phyloP scores from a whole-genome alignment of 2,329 filamentous ascomycete species.

The Coniochaeta sp. region DNA sequence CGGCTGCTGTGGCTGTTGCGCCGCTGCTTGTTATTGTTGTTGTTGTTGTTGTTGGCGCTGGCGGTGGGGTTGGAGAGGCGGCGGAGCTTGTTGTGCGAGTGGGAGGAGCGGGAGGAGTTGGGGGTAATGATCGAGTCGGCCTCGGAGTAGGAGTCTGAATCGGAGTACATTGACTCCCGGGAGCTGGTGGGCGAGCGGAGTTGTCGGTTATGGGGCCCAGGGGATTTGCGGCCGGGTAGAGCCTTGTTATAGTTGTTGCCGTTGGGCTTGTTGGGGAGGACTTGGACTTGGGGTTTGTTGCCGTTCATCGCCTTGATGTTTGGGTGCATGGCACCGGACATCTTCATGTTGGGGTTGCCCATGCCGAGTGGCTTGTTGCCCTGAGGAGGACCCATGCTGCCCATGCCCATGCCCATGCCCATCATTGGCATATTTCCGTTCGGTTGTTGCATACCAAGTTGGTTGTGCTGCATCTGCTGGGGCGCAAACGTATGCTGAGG shows the following conservation, averaged over 20 bases:
- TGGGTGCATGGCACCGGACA: not conserved
- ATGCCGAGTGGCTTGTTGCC: not conserved
- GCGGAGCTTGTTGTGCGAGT: not conserved
- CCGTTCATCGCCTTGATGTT: not conserved
- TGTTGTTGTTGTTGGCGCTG: too few species aligned
- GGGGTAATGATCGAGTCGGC: not conserved
- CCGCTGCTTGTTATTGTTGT: too few species aligned
- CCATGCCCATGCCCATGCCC: not conserved
- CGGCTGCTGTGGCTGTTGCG: not conserved
- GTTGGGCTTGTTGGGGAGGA: not conserved
- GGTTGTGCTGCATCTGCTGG: conserved; percentile 5
- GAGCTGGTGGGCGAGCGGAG: not conserved
- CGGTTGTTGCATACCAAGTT: not conserved
- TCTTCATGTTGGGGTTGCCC: conserved; percentile 1
- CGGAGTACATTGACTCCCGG: not conserved
- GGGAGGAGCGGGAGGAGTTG: conserved; percentile 2
- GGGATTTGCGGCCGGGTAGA: not conserved
- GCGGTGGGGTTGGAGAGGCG: not conserved
- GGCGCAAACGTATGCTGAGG: conserved; percentile 2
- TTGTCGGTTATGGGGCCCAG: not conserved
- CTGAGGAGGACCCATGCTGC: not conserved
- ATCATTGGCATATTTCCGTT: not conserved
- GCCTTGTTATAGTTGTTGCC: not conserved
- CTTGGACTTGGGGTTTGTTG: not conserved
- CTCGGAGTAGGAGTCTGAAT: not conserved